Conservation (phyloP, 2,329 filamentous ascomycete species). For the Epichloe gansuensis region DNA sequence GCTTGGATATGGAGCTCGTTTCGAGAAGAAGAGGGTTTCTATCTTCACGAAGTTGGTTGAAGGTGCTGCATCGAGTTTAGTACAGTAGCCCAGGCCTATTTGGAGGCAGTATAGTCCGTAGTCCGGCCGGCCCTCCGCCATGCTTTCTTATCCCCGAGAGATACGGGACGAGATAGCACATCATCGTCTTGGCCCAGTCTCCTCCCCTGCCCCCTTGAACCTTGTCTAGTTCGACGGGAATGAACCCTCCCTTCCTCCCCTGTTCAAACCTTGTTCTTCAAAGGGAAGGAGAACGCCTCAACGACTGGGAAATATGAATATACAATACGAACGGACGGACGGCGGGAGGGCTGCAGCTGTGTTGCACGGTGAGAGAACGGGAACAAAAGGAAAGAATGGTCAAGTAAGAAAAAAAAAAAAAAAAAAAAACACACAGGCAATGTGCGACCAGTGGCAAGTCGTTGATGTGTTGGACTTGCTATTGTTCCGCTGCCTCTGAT, state of each 20-base stretch:
- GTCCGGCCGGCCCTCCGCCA: background rate
- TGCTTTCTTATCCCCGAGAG: no score
- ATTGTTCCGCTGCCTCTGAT: conserved; percentile 17
- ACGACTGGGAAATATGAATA: background rate
- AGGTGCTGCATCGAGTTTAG: background rate
- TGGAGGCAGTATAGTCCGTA: background rate
- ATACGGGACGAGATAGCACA: no score
- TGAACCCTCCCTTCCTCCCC: background rate
- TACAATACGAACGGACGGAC: background rate
- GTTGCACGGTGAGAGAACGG: no score
- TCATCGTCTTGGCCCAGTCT: background rate
- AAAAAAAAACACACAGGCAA: no score
- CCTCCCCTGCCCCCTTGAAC: background rate
- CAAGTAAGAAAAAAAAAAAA: no score
- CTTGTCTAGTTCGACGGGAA: background rate
- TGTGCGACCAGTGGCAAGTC: background rate
- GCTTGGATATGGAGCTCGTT: background rate
- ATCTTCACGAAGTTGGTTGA: background rate
- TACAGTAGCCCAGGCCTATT: background rate
- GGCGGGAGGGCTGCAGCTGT: no score
- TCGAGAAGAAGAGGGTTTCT: background rate
- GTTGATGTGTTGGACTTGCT: conserved; percentile 7
- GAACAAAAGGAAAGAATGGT: no score
- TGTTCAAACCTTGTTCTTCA: background rate
- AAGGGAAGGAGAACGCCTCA: background rate